Evolutionary conservation across 2,329 filamentous ascomycete species (phyloP), one percentile per base, ranked within the genome.

Genomic region (Xylariales sp.): DNA sequence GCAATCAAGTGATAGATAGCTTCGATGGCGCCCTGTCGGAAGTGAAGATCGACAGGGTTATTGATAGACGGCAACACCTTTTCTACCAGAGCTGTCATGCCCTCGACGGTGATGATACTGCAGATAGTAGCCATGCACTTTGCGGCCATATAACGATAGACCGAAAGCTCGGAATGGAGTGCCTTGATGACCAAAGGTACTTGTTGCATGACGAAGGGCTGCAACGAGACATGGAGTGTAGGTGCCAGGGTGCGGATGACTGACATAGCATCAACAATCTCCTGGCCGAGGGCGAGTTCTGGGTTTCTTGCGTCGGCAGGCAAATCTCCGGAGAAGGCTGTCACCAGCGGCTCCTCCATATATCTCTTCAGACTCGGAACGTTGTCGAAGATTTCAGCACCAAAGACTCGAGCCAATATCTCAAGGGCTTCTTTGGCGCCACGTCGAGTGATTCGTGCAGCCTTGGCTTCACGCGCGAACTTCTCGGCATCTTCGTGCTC

Each of bases 101-200:
- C 93, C 48, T 95, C 84, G 4, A 97, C 85, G 0, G 88, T 88
- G 52, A 98, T 94, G 51, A 97, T 86, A 59, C 91, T 98, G 72
- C 94, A 98, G 32, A 97, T 85, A 2, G 93, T 98, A 7, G 93
- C 94, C 60, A 98, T 81, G 59, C 93, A 97, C 62, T 98, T 98
- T 1, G 93, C 93, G 18, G 93, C 93, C 65, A 91, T 93, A 64
- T 98, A 98, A 28, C 93, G 80, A 59, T 98, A 88, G 3, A 98
- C 88, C 3, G 93, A 94, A 11, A 97, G 74, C 52, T 84, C 80
- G 15, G 88, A 95, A 53, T 91, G 88, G 31, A 98, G 72, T 4
- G 88, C 91, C 62, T 85, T 91, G 52, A 89, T 87, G 40, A 98
- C 81, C 27, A 91, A 73, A 6, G 91, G 89, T 61, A 96, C 78